Base-by-base conservation (phyloP, 345 rosid genomes). In the Luvunga scandens region DNA sequence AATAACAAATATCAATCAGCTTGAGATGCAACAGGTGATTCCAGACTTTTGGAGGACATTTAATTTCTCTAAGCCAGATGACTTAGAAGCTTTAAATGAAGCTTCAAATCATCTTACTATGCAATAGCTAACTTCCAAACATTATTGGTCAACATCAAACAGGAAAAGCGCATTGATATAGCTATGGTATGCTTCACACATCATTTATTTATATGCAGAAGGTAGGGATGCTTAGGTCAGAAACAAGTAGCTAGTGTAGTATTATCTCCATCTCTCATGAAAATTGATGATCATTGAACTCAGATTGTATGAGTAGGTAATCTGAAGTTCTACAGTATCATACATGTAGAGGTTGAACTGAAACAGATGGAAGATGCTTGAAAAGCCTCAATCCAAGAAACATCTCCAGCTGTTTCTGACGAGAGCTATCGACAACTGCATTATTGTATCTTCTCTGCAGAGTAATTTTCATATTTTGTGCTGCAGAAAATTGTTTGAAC, bases 331-430 rank as follows among this genome's bases (percentile, higher is more conserved):
- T 38, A 24, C 42, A 59, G 74, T 7, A 75, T 67, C 97, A 63
- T 94, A 96, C 99, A 81, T 93, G 80, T 81, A 94, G 85, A 62
- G 99, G 97, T 83, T 92, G 91, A 83, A 92, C 82, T 39, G 93
- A 89, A 86, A 94, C 71, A 48, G 98, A 89, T 34, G 99, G 98
- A 81, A 94, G 98, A 87, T 96, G 98, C 92, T 91, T 94, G 87
- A 92, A 91, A 78, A 96, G 89, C 88, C 97, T 88, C 91, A 88
- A 83, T 78, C 99, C 99, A 69, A 96, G 91, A 87, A 94, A 96
- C 93, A 94, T 90, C 86, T 96, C 97, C 83, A 94, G 81, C 88
- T 96, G 99, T 84, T 94, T 96, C 86, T 96, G 99, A 77, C 99
- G 90, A 77, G 98, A 90, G 87, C 99, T 89, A 84, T 96, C 98